A percentile compares a stretch with the other conserved stretches of the same genome.
phyloP scores from a whole-genome alignment of 1,284 basidiomycete species.

The Apiotrichum sp. region DNA sequence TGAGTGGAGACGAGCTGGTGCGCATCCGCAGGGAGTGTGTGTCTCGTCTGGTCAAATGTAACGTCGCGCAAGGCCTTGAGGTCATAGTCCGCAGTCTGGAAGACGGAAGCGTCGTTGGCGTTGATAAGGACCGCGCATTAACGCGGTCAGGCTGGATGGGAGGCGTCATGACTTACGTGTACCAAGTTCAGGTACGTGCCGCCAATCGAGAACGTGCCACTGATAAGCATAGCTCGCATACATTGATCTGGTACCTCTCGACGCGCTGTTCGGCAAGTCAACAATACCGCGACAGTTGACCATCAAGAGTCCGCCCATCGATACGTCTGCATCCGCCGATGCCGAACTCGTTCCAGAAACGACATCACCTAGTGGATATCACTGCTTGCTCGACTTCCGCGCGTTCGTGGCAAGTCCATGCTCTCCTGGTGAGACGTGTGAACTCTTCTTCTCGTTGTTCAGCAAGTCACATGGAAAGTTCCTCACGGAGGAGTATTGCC shows the following conservation, averaged over 20 bases:
- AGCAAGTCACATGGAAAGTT: constrained; percentile 74
- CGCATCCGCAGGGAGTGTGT: constrained; percentile 82
- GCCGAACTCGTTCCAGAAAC: background rate
- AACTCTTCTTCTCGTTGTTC: constrained; percentile 91
- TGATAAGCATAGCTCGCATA: constrained; percentile 58
- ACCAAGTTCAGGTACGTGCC: constrained; percentile 53
- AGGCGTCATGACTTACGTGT: constrained; percentile 58
- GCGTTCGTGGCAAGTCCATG: constrained; percentile 88
- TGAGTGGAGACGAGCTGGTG: constrained; percentile 80
- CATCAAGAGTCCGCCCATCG: constrained; percentile 8
- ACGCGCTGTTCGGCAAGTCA: constrained; percentile 31
- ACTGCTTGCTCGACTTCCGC: constrained; percentile 80
- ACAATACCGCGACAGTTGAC: constrained; percentile 8
- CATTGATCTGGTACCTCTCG: constrained; percentile 56
- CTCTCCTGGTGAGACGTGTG: constrained; percentile 79
- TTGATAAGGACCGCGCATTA: constrained; percentile 67
- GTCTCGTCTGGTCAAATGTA: constrained; percentile 77
- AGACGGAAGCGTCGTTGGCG: constrained; percentile 78
- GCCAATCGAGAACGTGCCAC: background rate
- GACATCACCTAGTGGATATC: constrained; percentile 53
- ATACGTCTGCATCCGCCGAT: background rate
- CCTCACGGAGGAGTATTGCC: constrained; percentile 90
- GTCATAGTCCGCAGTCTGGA: constrained; percentile 91
- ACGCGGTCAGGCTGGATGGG: constrained; percentile 74
- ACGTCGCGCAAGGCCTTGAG: constrained; percentile 85